Percentiles rank a stretch among this genome's conserved stretches.
Evolutionary conservation across 129 eudicot species (phyloP).

Genomic region (Flaveria robusta): DNA sequence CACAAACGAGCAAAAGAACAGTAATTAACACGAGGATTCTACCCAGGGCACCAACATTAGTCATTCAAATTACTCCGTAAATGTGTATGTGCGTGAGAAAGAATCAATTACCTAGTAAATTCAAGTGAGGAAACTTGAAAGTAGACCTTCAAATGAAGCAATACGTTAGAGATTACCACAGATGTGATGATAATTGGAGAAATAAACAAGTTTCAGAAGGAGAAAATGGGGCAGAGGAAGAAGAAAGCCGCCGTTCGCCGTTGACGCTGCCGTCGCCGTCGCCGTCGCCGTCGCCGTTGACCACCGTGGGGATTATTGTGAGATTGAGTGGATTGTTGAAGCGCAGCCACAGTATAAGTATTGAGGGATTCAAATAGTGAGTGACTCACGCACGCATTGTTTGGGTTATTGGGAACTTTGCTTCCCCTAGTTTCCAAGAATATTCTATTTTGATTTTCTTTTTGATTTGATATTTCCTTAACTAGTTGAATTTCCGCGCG

Average conservation of each 20-base stretch:
- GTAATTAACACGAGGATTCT: neutral
- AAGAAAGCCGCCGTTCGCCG: too few relatives aligned
- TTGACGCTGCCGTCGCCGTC: neutral
- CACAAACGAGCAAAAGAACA: neutral
- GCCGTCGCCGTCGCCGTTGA: slow-evolving; percentile 16
- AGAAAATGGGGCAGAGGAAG: neutral
- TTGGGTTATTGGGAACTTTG: neutral
- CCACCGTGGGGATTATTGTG: slow-evolving; percentile 24
- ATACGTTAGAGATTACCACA: neutral
- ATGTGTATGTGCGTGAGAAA: slow-evolving; percentile 3
- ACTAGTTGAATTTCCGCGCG: too few relatives aligned
- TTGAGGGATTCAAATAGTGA: slow-evolving; percentile 20
- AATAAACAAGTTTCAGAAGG: neutral
- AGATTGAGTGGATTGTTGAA: neutral
- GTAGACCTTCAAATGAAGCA: slow-evolving; percentile 6
- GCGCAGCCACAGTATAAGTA: slow-evolving; percentile 15
- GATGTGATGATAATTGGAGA: neutral
- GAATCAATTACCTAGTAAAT: neutral
- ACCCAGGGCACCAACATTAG: neutral
- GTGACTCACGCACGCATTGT: neutral
- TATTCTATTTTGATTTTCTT: neutral
- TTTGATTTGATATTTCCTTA: too few relatives aligned
- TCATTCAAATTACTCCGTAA: slow-evolving; percentile 9
- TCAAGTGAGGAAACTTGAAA: neutral
- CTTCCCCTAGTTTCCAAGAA: slow-evolving; percentile 9